phyloP scores from a whole-genome alignment of 1,139 yeast species.

The Hansenula sp. region DNA sequence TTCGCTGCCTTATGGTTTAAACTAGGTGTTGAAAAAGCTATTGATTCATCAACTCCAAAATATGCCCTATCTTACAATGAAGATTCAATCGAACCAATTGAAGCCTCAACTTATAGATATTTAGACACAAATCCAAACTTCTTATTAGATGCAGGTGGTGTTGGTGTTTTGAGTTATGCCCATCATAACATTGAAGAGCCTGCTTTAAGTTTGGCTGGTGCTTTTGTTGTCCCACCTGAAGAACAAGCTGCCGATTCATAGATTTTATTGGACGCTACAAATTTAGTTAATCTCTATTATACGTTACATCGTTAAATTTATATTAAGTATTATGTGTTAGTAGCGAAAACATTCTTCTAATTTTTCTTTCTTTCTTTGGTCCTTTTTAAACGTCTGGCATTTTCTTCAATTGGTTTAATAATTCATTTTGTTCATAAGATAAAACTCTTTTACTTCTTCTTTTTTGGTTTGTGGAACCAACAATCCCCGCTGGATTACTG shows the following conservation, averaged over 20 bases:
- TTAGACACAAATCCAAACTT: conserved; percentile 63
- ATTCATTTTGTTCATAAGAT: conserved; percentile 46
- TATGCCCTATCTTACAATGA: conserved; percentile 23
- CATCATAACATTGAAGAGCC: conserved; percentile 85
- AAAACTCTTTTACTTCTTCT: conserved; percentile 29
- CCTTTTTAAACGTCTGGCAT: conserved; percentile 14
- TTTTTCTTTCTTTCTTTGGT: too few species aligned
- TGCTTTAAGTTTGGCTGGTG: conserved; percentile 76
- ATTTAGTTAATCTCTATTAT: too few species aligned
- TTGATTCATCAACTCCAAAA: conserved; percentile 15
- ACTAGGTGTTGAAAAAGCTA: conserved; percentile 26
- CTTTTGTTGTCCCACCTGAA: conserved; percentile 69
- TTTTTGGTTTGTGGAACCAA: conserved; percentile 2
- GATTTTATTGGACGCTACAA: neutral
- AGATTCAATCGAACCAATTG: conserved; percentile 29
- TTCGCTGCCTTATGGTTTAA: conserved; percentile 84
- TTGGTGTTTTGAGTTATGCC: conserved; percentile 87
- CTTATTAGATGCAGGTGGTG: conserved; percentile 91
- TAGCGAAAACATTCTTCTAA: too few species aligned
- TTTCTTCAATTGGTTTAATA: conserved; percentile 37
- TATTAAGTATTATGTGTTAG: neutral
- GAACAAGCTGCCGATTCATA: conserved; percentile 28
- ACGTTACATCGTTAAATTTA: neutral
- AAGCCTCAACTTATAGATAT: conserved; percentile 26
- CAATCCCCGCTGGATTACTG: conserved; percentile 2